These are phyloP conservation scores for Kalaharituber pfeilii DNA, from an alignment of 2,329 filamentous ascomycete genomes.

Conservation along the genomic window DNA sequence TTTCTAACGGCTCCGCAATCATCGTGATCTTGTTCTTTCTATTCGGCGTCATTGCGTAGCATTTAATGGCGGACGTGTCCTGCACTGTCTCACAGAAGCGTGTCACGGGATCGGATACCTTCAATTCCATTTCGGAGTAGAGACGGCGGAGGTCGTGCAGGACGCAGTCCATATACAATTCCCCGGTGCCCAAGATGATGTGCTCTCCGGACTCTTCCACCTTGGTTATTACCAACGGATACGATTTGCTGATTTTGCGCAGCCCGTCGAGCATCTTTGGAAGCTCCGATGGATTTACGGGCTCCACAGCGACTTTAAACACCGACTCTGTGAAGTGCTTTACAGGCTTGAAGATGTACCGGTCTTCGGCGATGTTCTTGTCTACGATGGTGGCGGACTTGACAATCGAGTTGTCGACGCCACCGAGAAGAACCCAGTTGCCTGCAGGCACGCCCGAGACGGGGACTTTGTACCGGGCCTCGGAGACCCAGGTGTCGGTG, in stretches of 20 bases:
- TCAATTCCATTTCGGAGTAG: conserved; percentile 99
- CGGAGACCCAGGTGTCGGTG: conserved; percentile 70
- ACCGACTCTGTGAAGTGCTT: conserved; percentile 94
- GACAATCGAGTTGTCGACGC: conserved; percentile 94
- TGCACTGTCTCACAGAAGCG: conserved; percentile 96
- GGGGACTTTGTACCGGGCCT: conserved; percentile 82
- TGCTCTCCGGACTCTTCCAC: conserved; percentile 97
- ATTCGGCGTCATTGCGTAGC: conserved; percentile 92
- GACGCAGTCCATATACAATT: conserved; percentile 99
- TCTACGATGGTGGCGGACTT: conserved; percentile 88
- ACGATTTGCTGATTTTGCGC: conserved; percentile 94
- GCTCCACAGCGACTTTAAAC: conserved; percentile 93
- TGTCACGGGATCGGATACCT: conserved; percentile 93
- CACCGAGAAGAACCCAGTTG: conserved; percentile 79
- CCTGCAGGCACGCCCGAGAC: conserved; percentile 85
- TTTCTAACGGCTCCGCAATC: conserved; percentile 88
- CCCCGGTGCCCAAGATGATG: conserved; percentile 82
- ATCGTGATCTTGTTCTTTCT: conserved; percentile 99
- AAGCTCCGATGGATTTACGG: conserved; percentile 91
- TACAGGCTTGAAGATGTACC: conserved; percentile 86
- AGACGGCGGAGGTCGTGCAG: conserved; percentile 79
- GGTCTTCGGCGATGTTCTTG: conserved; percentile 60
- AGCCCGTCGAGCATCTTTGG: conserved; percentile 98
- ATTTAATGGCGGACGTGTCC: conserved; percentile 93
- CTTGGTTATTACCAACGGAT: conserved; percentile 86